Conservation (phyloP, 257 asterid genomes). For the Solanum tacnaense region DNA sequence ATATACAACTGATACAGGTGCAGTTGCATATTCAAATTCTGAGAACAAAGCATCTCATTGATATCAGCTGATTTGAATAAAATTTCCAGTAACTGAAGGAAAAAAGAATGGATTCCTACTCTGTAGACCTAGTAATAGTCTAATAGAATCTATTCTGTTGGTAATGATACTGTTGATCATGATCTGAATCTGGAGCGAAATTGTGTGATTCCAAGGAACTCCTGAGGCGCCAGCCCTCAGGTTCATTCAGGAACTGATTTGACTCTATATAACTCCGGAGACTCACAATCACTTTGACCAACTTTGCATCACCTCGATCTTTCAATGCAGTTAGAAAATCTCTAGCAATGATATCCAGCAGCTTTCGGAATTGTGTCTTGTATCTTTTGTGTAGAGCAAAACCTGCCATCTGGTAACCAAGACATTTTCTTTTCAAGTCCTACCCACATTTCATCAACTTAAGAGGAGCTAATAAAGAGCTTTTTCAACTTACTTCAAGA, state of each 20-base stretch:
- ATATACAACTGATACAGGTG: background rate
- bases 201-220: slow-evolving; percentile 25
- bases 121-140: background rate
- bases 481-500: slow-evolving; percentile 53
- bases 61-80: background rate
- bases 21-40: background rate
- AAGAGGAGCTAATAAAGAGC: background rate
- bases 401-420: slow-evolving; percentile 66
- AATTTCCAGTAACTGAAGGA: background rate
- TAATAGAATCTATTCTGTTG: background rate
- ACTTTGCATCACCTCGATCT: slow-evolving; percentile 30
- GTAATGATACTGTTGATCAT: background rate
- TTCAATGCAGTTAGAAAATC: slow-evolving; percentile 43
- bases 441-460: background rate
- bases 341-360: slow-evolving; percentile 29
- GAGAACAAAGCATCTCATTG: background rate
- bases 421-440: background rate
- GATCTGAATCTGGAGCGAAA: background rate
- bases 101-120: background rate
- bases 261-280: slow-evolving; percentile 47
- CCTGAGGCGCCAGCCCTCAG: slow-evolving; percentile 50
- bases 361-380: slow-evolving; percentile 54
- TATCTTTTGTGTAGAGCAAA: slow-evolving; percentile 43
- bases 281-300: slow-evolving; percentile 22
- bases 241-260: slow-evolving; percentile 45